Percentiles rank a stretch among this genome's conserved stretches.
phyloP scores from a whole-genome alignment of 257 asterid genomes.

The Solanum sitiens region DNA sequence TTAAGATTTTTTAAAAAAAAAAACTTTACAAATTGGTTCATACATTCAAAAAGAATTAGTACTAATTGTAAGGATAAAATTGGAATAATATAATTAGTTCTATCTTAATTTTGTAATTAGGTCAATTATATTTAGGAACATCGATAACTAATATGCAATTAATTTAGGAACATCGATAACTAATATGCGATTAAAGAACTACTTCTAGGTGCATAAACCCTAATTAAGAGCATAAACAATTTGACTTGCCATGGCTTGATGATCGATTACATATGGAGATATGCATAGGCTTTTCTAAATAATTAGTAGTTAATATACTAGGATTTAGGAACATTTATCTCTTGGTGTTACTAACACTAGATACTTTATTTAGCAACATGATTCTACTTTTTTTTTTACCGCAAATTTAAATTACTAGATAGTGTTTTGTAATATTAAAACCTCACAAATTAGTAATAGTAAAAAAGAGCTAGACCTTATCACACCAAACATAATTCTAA shows the following conservation, averaged over 20 bases:
- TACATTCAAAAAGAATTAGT: too few species aligned
- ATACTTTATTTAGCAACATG: background rate
- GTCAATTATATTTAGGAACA: too few species aligned
- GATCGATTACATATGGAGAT: background rate
- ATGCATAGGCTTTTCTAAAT: background rate
- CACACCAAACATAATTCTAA: too few species aligned
- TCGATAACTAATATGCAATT: too few species aligned
- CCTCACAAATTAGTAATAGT: too few species aligned
- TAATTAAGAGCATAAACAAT: background rate
- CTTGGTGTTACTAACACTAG: background rate
- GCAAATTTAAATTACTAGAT: too few species aligned
- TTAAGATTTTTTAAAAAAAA: too few species aligned
- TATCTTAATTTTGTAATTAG: background rate
- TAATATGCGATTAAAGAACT: background rate
- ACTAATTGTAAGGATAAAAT: too few species aligned
- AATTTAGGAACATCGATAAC: too few species aligned
- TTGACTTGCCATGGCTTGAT: background rate
- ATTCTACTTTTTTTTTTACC: background rate
- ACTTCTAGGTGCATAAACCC: background rate
- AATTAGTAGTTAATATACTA: background rate
- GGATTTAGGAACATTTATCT: background rate
- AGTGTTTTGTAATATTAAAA: too few species aligned
- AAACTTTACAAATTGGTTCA: background rate
- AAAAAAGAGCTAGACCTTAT: too few species aligned
- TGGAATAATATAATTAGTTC: too few species aligned